phyloP scores from a whole-genome alignment of 108 stramenopile genomes.

The Skeletonema costatum region DNA sequence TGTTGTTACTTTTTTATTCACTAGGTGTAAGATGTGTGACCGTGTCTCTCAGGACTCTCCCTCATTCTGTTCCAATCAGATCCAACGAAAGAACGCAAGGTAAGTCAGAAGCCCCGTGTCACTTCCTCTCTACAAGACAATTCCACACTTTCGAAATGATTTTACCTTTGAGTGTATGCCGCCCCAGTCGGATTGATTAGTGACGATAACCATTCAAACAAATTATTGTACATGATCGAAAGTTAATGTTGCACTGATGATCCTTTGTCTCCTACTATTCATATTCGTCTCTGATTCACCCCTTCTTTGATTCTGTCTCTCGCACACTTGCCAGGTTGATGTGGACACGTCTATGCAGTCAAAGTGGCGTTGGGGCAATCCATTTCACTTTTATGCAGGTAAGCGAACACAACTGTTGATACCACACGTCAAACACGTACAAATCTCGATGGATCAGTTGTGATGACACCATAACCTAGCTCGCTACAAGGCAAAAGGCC shows the following conservation, averaged over 20 bases:
- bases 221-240: slow-evolving; percentile 60
- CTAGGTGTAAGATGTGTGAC: not conserved
- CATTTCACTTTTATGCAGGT: not conserved
- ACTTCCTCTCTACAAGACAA: not conserved
- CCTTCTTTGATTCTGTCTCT: not conserved
- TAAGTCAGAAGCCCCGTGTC: not conserved
- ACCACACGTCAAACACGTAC: not conserved
- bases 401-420: not conserved
- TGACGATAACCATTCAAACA: slow-evolving; percentile 58
- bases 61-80: too few relatives aligned
- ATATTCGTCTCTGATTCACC: not conserved
- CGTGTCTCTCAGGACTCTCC: too few relatives aligned
- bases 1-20: not conserved
- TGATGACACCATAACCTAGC: slow-evolving; percentile 52
- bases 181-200: slow-evolving; percentile 56
- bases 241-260: not conserved
- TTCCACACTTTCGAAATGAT: slow-evolving; percentile 38
- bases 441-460: slow-evolving; percentile 10
- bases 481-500: slow-evolving; percentile 50
- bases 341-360: not conserved
- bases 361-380: not conserved
- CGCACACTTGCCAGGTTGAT: not conserved
- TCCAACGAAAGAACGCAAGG: too few relatives aligned
- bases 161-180: slow-evolving; percentile 56
- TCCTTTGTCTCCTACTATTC: not conserved